A percentile compares a stretch with the other conserved stretches of the same genome.
Conservation (phyloP, 2,329 filamentous ascomycete genomes). For the Claviceps africana region DNA sequence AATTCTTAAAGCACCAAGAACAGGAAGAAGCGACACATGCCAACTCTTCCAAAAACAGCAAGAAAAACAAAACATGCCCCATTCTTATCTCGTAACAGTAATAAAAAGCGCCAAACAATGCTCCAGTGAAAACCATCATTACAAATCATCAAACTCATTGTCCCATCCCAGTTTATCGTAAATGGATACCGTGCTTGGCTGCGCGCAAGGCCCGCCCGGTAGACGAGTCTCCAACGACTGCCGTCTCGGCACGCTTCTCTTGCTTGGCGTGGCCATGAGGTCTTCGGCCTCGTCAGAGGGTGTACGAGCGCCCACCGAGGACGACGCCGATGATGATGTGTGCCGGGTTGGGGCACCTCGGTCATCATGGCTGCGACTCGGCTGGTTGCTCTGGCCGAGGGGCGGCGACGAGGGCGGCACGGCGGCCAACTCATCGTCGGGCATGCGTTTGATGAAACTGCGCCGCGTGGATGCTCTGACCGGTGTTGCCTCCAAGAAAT, state of each 20-base stretch:
- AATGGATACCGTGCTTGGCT: conserved; percentile 27
- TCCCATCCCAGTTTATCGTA: conserved; percentile 46
- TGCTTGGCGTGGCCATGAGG: conserved; percentile 26
- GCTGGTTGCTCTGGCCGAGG: conserved; percentile 11
- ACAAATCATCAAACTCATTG: conserved; percentile 37
- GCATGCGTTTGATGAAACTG: conserved; percentile 17
- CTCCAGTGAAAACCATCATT: conserved; percentile 12
- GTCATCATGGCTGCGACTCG: conserved; percentile 4
- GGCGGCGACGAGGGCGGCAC: conserved; percentile 21
- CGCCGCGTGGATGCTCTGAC: conserved; percentile 12
- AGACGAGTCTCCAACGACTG: conserved; percentile 8
- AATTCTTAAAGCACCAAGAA: too few species aligned
- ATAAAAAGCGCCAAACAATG: conserved; percentile 6
- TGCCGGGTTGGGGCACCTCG: conserved; percentile 7
- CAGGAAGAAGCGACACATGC: too few species aligned
- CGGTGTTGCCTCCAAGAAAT: conserved; percentile 19
- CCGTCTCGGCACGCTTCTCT: conserved; percentile 15
- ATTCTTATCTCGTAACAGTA: too few species aligned
- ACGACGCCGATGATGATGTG: conserved; percentile 7
- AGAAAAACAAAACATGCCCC: too few species aligned
- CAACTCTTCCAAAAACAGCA: too few species aligned
- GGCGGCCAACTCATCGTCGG: conserved; percentile 8
- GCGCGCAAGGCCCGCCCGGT: conserved; percentile 5
- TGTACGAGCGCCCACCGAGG: conserved; percentile 10
- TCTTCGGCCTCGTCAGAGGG: conserved; percentile 8